Conservation (phyloP, 2,329 filamentous ascomycete species). For the Mollisia scopiformis region DNA sequence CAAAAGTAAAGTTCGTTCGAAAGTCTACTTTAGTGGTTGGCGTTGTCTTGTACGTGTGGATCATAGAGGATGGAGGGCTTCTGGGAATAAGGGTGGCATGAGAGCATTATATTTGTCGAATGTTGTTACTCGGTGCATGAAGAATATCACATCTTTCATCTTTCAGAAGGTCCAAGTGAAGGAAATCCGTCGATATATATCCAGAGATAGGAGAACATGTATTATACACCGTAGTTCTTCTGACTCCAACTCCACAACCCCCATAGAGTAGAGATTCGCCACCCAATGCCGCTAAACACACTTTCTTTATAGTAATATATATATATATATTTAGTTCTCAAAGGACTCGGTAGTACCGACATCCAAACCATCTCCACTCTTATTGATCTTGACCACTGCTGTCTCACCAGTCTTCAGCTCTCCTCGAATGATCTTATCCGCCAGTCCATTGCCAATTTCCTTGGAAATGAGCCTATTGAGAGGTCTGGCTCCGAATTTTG, state of each 20-base stretch:
- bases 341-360: constrained; percentile 27
- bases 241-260: background rate
- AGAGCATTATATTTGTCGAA: no score
- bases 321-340: constrained; percentile 27
- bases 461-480: constrained; percentile 89
- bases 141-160: no score
- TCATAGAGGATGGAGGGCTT: no score
- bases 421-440: constrained; percentile 90
- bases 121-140: no score
- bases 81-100: no score
- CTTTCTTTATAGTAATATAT: background rate
- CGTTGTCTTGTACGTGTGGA: background rate
- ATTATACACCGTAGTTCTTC: background rate
- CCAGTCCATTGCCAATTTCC: constrained; percentile 85
- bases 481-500: constrained; percentile 86
- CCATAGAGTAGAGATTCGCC: constrained; percentile 3
- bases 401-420: constrained; percentile 75
- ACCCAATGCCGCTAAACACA: constrained; percentile 9
- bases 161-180: no score
- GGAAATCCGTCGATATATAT: background rate
- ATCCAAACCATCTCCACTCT: constrained; percentile 58
- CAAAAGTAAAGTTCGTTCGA: background rate
- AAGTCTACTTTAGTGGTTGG: background rate
- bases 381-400: constrained; percentile 70
- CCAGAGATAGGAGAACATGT: background rate